phyloP scores from a whole-genome alignment of 208 protist species.

The Lotmaria passim region DNA sequence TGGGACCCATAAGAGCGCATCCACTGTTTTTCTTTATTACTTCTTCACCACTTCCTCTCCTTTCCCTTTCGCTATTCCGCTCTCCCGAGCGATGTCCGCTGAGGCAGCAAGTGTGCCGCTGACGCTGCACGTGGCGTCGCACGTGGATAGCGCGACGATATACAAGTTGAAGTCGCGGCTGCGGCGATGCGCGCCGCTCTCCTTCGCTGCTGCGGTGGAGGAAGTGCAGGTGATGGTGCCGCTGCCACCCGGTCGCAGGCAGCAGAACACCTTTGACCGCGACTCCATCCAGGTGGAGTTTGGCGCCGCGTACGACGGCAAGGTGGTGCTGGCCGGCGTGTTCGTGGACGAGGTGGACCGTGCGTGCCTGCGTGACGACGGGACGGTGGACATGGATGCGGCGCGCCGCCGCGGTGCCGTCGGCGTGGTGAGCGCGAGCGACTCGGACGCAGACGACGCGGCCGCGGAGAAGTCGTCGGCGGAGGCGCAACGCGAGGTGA shows the following conservation, averaged over 20 bases:
- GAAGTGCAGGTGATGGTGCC: constrained; percentile 41
- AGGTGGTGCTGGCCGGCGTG: constrained; percentile 26
- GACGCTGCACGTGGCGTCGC: constrained; percentile 35
- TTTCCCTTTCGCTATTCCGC: neutral
- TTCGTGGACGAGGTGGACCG: constrained; percentile 26
- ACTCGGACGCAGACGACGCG: constrained; percentile 20
- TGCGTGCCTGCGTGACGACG: constrained; percentile 29
- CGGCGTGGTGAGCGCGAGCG: constrained; percentile 23
- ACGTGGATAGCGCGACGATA: constrained; percentile 31
- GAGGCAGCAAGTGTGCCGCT: constrained; percentile 1
- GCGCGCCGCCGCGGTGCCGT: constrained; percentile 1
- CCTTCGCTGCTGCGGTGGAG: constrained; percentile 22
- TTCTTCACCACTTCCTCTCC: neutral
- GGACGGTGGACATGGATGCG: constrained; percentile 26
- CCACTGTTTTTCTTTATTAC: neutral
- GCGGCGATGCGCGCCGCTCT: constrained; percentile 29
- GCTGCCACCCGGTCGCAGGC: constrained; percentile 8
- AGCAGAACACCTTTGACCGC: constrained; percentile 15
- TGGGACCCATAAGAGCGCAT: too few species aligned
- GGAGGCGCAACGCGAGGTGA: constrained; percentile 11
- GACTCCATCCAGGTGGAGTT: constrained; percentile 40
- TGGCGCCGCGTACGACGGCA: constrained; percentile 24
- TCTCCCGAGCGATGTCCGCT: constrained; percentile 6
- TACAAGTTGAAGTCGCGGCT: constrained; percentile 37
- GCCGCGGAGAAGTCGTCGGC: constrained; percentile 8